A percentile compares a stretch with the other conserved stretches of the same genome.
phyloP scores from a whole-genome alignment of 2,329 filamentous ascomycete species.

The Stenocarpella maydis region DNA sequence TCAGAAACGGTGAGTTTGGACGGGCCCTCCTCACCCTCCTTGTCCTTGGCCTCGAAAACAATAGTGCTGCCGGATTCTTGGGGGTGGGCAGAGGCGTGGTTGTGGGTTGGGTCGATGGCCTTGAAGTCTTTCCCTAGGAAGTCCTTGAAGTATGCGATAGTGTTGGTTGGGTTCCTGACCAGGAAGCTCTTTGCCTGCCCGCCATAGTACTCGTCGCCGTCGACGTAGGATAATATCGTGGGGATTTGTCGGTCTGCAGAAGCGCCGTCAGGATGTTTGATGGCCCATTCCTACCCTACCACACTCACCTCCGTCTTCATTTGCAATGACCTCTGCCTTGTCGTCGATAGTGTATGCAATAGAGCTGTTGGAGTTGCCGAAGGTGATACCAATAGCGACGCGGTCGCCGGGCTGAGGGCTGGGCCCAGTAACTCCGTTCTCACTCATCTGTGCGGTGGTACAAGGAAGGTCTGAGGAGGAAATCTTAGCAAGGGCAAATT shows the following conservation, averaged over 20 bases:
- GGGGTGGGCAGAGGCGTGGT: slow-evolving; percentile 92
- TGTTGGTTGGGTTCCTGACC: slow-evolving; percentile 91
- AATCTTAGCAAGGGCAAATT: neutral
- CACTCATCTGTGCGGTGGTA: slow-evolving; percentile 51
- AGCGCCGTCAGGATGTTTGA: neutral
- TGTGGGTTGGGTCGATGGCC: slow-evolving; percentile 94
- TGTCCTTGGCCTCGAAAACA: slow-evolving; percentile 85
- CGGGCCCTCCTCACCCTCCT: slow-evolving; percentile 61
- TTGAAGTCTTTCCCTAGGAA: slow-evolving; percentile 96
- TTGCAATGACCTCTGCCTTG: slow-evolving; percentile 97
- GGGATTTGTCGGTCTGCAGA: slow-evolving; percentile 91
- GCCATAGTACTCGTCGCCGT: slow-evolving; percentile 96
- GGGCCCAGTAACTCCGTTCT: slow-evolving; percentile 52
- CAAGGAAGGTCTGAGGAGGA: neutral
- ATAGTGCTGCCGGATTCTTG: slow-evolving; percentile 75
- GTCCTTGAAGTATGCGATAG: slow-evolving; percentile 94
- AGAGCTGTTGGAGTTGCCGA: slow-evolving; percentile 98
- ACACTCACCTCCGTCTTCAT: slow-evolving; percentile 91
- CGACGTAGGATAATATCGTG: slow-evolving; percentile 90
- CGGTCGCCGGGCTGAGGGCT: slow-evolving; percentile 64
- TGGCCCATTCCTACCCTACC: neutral
- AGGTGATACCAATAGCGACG: slow-evolving; percentile 90
- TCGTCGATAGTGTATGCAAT: slow-evolving; percentile 94
- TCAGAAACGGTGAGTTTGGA: slow-evolving; percentile 82
- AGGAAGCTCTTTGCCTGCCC: slow-evolving; percentile 94